Base-by-base conservation (phyloP, 1,284 basidiomycete species). In the Gastroboletus turbinatus region DNA sequence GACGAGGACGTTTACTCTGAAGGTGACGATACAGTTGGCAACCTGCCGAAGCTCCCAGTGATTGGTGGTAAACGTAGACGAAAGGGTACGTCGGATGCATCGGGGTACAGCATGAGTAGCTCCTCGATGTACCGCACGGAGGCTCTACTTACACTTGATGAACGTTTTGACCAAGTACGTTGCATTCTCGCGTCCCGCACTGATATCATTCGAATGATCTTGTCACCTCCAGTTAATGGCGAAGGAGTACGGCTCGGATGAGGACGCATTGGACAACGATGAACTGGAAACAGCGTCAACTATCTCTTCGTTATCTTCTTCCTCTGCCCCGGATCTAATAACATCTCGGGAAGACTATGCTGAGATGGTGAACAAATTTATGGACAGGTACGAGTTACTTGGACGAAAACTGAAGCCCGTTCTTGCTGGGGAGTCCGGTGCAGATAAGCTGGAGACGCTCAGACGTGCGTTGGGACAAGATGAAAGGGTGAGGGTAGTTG, bases 41-140 rank as follows among this genome's bases (percentile, higher is more conserved):
- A 80, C 2, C 73, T 96, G 7, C 88, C 87, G 13, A 79, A 77
- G 46, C 79, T 88, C 55, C 82, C 86, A n/a, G 87, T 94, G 55
- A 80, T 88, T 46, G 89, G 93, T 45, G 87, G 86, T 30, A 90
- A 90, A 78, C 81, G 83, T 64, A 79, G 87, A 63, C 79, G 90
- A 63, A 91, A 88, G 68, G 85, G 85, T 9, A 79, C 84, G 1
- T 92, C 90, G 43, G 88, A 94, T 63, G 92, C 91, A 3, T 93
- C 92, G 21, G 93, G 92, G 13, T 96, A 95, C 78, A 93, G 90
- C 69, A 98, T 99, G 96, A 96, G 90, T 67, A 95, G 92, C 64
- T 96, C 94, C 4, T 94, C 94, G 25, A 95, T 99, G 91, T 93
- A 87, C 75, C 83, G 97, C 40, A 99, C 94, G 66, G 86, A 95